These are phyloP conservation scores for Rhizoctonia solani DNA, from an alignment of 1,284 basidiomycete genomes.

Conservation along the genomic window DNA sequence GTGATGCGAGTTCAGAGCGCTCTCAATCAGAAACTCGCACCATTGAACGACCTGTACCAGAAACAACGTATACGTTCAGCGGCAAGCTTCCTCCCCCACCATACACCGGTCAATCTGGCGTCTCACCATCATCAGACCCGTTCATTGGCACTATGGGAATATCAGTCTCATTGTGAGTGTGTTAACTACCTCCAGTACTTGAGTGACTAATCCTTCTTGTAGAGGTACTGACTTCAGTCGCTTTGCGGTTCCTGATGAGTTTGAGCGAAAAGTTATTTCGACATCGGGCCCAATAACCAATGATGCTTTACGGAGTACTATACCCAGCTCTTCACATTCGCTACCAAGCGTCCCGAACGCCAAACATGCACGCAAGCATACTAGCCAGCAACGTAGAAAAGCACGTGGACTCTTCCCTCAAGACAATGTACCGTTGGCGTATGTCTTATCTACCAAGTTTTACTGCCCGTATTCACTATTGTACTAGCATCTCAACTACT, in stretches of 20 bases:
- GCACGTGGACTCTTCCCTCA: constrained; percentile 25
- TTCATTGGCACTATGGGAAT: neutral
- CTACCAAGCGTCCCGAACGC: neutral
- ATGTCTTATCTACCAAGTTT: neutral
- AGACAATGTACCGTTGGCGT: constrained; percentile 28
- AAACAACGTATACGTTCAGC: constrained; percentile 3
- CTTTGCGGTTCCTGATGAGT: constrained; percentile 14
- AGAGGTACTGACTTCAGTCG: constrained; percentile 3
- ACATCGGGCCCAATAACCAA: neutral
- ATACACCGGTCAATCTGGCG: neutral
- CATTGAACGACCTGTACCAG: neutral
- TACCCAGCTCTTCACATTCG: constrained; percentile 10
- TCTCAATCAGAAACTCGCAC: neutral
- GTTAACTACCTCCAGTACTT: neutral
- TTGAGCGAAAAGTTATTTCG: neutral
- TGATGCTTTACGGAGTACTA: neutral
- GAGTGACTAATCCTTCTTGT: neutral
- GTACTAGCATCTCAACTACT: constrained; percentile 12
- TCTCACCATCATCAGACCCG: neutral
- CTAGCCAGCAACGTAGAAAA: constrained; percentile 18
- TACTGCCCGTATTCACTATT: neutral
- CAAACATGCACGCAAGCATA: constrained; percentile 12
- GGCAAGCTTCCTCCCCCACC: constrained; percentile 27
- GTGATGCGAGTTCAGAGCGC: neutral
- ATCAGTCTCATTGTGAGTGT: neutral